A percentile compares a stretch with the other conserved stretches of the same genome.
Conservation (phyloP, 805 yeast genomes). For the Ogataea chonburiensis region DNA sequence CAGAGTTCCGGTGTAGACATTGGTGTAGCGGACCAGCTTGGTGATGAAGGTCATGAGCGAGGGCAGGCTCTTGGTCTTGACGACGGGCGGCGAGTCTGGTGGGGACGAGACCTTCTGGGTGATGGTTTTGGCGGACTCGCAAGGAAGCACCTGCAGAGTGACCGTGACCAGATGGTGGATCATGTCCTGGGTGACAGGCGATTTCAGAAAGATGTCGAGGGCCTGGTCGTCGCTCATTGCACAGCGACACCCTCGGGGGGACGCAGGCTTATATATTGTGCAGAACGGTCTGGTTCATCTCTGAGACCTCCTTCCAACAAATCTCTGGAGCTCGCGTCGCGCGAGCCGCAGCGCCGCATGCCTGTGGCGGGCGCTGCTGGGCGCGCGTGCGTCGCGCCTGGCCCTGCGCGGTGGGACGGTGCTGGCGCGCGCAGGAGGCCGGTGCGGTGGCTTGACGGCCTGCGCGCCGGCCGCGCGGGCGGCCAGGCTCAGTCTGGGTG, state of each 20-base stretch:
- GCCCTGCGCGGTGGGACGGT: no score
- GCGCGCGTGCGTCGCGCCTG: no score
- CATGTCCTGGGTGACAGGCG: constrained; percentile 76
- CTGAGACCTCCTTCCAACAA: constrained; percentile 13
- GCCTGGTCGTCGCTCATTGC: constrained; percentile 54
- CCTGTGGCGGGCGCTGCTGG: no score
- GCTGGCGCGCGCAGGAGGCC: constrained; percentile 5
- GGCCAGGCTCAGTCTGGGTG: no score
- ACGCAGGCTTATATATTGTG: constrained; percentile 3
- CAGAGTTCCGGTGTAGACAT: constrained; percentile 77
- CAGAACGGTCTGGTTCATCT: constrained; percentile 2
- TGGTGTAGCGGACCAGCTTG: constrained; percentile 68
- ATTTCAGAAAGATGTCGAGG: constrained; percentile 53
- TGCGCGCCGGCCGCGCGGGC: no score
- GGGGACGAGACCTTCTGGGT: constrained; percentile 36
- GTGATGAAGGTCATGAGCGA: constrained; percentile 74
- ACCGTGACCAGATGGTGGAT: constrained; percentile 64
- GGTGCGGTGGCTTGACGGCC: no score
- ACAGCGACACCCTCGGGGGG: background rate
- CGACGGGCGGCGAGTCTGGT: constrained; percentile 32
- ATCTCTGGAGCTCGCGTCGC: constrained; percentile 2
- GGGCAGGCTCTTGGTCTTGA: constrained; percentile 49
- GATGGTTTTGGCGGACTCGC: constrained; percentile 41
- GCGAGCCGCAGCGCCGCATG: constrained; percentile 12
- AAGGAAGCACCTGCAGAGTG: constrained; percentile 67